Base-by-base conservation (phyloP, 176 grass and related monocot genomes). In the Pontederia crassipes region DNA sequence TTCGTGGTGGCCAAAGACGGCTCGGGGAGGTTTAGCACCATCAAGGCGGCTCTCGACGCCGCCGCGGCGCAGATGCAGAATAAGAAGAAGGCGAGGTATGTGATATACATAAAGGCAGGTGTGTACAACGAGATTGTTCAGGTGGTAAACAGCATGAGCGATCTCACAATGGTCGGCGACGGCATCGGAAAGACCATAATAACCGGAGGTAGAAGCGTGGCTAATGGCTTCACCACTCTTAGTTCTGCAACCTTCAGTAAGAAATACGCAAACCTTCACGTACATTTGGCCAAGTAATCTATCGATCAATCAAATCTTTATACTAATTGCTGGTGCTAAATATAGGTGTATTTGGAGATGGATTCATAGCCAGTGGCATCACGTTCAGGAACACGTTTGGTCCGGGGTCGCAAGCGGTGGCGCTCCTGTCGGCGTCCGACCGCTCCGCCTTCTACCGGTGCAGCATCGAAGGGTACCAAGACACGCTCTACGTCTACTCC, bases 171-270 rank as follows among this genome's bases (percentile, higher is more conserved):
- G 64, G 13, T 80, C 16, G 77, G 77, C 35, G 77, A 80, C 45
- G 77, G 77, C 70, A 74, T 74, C 17, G 77, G 72, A 54, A 68
- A 49, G 54, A 74, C 70, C 9, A 49, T 74, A 17, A 54, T 80
- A 7, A 80, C 77, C 29, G 77, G 77, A 13, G 55, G 59, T 48
- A 46, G 62, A n/a, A 80, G 59, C 28, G 77, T 80, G 3, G 61
- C 55, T 2, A 70, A 68, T 62, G 77, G 77, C 56, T 80, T 61
- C 54, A 80, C 77, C 17, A 80, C 77, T 54, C 72, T 74, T 46
- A 66, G 77, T 40, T 80, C 62, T 8, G 77, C 77, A 27, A 77
- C 74, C 28, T 77, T 77, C 49, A 65, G 74, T 77, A 62, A 65
- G 62, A 10, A 45, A 61, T 11, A 16, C 14, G 51, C 51, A 53